These are phyloP conservation scores for Colletotrichum shisoi DNA, from an alignment of 2,329 filamentous ascomycete species.

Conservation along the genomic window DNA sequence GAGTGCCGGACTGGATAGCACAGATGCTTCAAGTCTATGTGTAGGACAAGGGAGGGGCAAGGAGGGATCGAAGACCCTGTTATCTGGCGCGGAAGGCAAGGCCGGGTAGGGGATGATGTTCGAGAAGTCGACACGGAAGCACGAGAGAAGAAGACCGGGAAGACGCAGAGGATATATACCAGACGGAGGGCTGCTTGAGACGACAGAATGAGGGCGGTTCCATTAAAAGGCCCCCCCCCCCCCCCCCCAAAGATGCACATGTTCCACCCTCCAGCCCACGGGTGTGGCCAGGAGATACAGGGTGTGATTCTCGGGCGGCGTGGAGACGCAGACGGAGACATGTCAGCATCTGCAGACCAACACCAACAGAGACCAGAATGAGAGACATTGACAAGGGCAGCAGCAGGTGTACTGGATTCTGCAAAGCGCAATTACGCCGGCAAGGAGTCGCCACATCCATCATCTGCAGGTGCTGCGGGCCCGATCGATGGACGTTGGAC, in stretches of 20 bases:
- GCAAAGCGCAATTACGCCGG: slow-evolving; percentile 23
- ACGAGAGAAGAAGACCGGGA: not conserved
- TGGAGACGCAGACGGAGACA: not conserved
- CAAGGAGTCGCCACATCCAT: slow-evolving; percentile 25
- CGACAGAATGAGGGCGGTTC: slow-evolving; percentile 1
- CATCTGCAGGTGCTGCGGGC: slow-evolving; percentile 15
- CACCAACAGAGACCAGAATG: slow-evolving; percentile 6
- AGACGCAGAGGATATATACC: slow-evolving; percentile 32
- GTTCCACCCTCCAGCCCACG: slow-evolving; percentile 2
- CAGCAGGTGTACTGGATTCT: slow-evolving; percentile 20
- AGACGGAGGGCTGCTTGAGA: slow-evolving; percentile 2
- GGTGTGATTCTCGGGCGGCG: slow-evolving; percentile 14
- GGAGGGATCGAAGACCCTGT: slow-evolving; percentile 26
- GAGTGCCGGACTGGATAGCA: slow-evolving; percentile 13
- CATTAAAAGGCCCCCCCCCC: slow-evolving; percentile 1
- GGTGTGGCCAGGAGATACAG: not conserved
- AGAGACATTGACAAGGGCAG: slow-evolving; percentile 13
- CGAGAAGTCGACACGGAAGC: slow-evolving; percentile 32
- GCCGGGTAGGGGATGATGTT: slow-evolving; percentile 29
- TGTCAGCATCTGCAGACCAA: slow-evolving; percentile 23
- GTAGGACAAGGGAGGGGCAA: not conserved
- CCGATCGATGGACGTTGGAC: slow-evolving; percentile 11
- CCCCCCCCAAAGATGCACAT: not conserved
- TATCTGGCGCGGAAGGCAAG: slow-evolving; percentile 22
- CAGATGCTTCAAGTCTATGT: not conserved